Conservation (phyloP, 257 asterid species). For the Parsonsia alboflavescens region DNA sequence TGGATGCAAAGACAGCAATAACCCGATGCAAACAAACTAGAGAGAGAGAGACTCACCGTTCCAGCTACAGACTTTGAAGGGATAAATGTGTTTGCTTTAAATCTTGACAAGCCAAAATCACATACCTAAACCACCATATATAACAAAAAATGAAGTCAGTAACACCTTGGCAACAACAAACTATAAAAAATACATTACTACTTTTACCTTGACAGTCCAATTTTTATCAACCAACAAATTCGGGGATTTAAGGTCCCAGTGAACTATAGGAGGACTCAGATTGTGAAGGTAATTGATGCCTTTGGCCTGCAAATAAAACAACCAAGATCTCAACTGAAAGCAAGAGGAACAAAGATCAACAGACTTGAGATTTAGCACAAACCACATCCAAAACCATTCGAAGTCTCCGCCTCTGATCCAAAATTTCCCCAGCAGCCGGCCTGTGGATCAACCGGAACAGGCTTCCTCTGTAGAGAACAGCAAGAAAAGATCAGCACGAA, state of each 20-base stretch:
- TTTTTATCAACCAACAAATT: constrained; percentile 87
- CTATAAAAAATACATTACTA: neutral
- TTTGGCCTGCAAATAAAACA: constrained; percentile 54
- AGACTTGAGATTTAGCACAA: constrained; percentile 23
- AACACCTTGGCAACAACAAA: neutral
- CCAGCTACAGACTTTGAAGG: constrained; percentile 95
- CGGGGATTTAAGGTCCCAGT: constrained; percentile 93
- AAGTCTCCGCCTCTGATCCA: constrained; percentile 75
- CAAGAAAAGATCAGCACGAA: neutral
- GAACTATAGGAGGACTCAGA: constrained; percentile 76
- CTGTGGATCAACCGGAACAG: constrained; percentile 82
- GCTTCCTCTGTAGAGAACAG: constrained; percentile 60
- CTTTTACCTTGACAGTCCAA: constrained; percentile 77
- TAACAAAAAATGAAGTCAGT: neutral
- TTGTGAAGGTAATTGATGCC: constrained; percentile 89
- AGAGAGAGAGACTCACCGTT: constrained; percentile 52
- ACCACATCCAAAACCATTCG: constrained; percentile 99
- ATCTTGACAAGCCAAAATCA: constrained; percentile 90
- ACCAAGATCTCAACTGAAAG: constrained; percentile 5
- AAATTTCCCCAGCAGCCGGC: constrained; percentile 77
- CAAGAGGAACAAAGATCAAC: constrained; percentile 11
- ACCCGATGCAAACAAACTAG: neutral
- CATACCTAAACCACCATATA: constrained; percentile 48
- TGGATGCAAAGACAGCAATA: too few species aligned
- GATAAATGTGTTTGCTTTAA: constrained; percentile 86